phyloP scores from a whole-genome alignment of 2,329 filamentous ascomycete genomes.

The Aspergillus sp. region DNA sequence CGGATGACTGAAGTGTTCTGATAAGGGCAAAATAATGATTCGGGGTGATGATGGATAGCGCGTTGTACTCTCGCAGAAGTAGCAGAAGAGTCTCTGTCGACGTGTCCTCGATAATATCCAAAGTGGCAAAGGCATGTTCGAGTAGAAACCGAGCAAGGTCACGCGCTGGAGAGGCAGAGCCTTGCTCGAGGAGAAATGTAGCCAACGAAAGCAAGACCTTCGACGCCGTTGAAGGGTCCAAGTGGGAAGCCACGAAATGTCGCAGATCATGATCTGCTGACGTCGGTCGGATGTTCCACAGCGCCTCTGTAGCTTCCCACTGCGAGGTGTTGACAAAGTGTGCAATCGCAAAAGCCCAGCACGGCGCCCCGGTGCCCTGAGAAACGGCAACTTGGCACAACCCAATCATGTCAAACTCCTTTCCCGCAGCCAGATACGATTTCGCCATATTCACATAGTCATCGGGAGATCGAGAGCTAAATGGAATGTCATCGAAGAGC shows the following conservation, averaged over 20 bases:
- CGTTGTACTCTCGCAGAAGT: conserved; percentile 24
- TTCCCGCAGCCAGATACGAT: conserved; percentile 41
- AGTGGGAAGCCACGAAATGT: conserved; percentile 11
- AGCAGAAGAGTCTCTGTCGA: conserved; percentile 30
- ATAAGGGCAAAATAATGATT: conserved; percentile 30
- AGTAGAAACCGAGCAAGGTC: conserved; percentile 25
- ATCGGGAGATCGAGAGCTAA: conserved; percentile 33
- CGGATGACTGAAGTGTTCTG: conserved; percentile 25
- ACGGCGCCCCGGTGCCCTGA: conserved; percentile 21
- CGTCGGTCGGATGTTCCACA: conserved; percentile 28
- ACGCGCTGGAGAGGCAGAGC: conserved; percentile 1
- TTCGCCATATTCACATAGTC: conserved; percentile 47
- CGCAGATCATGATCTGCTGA: conserved; percentile 10
- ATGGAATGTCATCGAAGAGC: conserved; percentile 46
- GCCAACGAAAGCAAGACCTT: conserved; percentile 21
- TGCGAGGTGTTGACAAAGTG: conserved; percentile 27
- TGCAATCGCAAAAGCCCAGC: conserved; percentile 31
- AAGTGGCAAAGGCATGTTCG: conserved; percentile 22
- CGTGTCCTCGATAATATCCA: conserved; percentile 22
- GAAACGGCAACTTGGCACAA: conserved; percentile 42
- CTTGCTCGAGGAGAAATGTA: conserved; percentile 14
- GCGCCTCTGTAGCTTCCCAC: conserved; percentile 30
- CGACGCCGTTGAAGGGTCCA: conserved; percentile 16
- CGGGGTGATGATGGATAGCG: conserved; percentile 20
- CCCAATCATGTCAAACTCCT: conserved; percentile 36